phyloP scores from a whole-genome alignment of 306 rosid species.

The Cucumis hystrix region DNA sequence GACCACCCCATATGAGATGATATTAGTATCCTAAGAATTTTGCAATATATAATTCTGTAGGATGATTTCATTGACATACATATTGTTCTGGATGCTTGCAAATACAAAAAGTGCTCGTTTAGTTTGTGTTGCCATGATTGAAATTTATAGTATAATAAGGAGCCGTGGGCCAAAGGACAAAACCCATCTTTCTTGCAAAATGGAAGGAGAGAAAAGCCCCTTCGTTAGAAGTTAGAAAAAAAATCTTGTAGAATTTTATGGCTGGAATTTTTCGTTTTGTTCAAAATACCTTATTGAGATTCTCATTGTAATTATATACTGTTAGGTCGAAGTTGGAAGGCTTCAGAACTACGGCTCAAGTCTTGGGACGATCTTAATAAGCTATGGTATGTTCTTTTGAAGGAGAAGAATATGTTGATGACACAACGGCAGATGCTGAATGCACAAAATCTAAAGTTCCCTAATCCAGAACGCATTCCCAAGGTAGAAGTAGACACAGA shows the following conservation, averaged over 20 bases:
- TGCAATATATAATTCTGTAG: not conserved
- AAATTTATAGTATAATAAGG: not conserved
- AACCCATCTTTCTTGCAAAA: not conserved
- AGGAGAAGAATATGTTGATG: conserved; percentile 95
- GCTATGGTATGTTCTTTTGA: conserved; percentile 79
- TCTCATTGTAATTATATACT: not conserved
- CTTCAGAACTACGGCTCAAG: conserved; percentile 69
- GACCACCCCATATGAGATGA: not conserved
- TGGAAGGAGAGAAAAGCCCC: not conserved
- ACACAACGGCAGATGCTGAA: conserved; percentile 96
- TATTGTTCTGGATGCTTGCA: not conserved
- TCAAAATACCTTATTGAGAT: not conserved
- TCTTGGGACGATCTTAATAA: conserved; percentile 96
- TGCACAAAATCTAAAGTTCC: conserved; percentile 72
- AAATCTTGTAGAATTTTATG: not conserved
- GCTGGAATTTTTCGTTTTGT: not conserved
- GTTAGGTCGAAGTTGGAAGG: conserved; percentile 94
- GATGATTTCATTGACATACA: not conserved
- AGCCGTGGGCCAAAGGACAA: not conserved
- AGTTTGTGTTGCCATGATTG: not conserved
- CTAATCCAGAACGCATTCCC: conserved; percentile 82
- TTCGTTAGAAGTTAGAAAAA: not conserved
- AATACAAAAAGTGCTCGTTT: not conserved
- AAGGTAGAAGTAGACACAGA: conserved; percentile 31
- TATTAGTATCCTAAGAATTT: not conserved